phyloP scores from a whole-genome alignment of 1,284 basidiomycete genomes.

The Testicularia cyperi region DNA sequence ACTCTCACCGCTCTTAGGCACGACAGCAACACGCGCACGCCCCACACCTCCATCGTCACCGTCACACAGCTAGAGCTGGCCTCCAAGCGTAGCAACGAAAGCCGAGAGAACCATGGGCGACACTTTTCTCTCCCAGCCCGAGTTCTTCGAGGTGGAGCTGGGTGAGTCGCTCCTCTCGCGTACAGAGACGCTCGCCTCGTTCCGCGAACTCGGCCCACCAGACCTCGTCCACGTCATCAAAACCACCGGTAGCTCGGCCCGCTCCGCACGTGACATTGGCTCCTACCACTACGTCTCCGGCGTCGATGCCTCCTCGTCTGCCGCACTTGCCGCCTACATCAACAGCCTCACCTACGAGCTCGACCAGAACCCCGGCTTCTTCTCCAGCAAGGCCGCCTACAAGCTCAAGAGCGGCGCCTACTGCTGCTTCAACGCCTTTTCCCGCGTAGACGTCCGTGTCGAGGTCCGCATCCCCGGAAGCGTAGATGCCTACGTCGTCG shows the following conservation, averaged over 20 bases:
- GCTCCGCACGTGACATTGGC: conserved; percentile 72
- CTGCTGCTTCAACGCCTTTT: conserved; percentile 98
- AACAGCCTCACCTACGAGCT: conserved; percentile 94
- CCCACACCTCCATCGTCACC: too few species aligned
- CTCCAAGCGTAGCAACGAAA: too few species aligned
- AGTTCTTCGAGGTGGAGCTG: conserved; percentile 73
- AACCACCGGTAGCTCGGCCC: conserved; percentile 70
- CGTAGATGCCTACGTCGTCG: conserved; percentile 90
- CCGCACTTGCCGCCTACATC: conserved; percentile 94
- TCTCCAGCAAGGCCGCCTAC: conserved; percentile 72
- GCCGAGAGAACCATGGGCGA: conserved; percentile 45
- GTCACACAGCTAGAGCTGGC: too few species aligned
- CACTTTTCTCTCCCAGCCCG: conserved; percentile 55
- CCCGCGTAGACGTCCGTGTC: conserved; percentile 90
- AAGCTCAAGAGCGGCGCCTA: conserved; percentile 92
- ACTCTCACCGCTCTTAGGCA: too few species aligned
- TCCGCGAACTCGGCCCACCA: conserved; percentile 93
- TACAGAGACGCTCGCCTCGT: conserved; percentile 88
- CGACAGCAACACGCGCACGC: too few species aligned
- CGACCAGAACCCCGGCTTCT: conserved; percentile 89
- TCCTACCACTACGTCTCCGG: conserved; percentile 70
- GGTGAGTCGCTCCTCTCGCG: conserved; percentile 85
- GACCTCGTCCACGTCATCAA: conserved; percentile 96
- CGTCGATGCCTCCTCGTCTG: conserved; percentile 94
- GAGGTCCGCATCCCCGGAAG: conserved; percentile 98